phyloP scores from a whole-genome alignment of 2,329 filamentous ascomycete genomes.

The Phialophora expanda region DNA sequence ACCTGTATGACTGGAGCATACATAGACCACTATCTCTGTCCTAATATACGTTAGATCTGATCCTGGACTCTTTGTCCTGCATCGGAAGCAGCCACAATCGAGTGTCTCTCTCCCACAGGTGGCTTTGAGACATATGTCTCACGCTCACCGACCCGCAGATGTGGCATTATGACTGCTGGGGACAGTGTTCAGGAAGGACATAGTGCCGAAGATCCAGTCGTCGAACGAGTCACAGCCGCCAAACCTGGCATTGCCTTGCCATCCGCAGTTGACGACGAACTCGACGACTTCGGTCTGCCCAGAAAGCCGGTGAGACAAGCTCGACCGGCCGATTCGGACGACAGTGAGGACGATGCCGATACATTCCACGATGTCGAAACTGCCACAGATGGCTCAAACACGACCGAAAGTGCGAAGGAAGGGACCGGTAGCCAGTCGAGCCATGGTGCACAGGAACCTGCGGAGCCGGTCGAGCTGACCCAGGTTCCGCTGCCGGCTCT shows the following conservation, averaged over 20 bases:
- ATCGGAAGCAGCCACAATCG: conserved; percentile 10
- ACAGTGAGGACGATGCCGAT: conserved; percentile 49
- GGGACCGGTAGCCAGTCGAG: neutral
- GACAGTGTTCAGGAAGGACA: conserved; percentile 19
- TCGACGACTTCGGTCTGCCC: conserved; percentile 75
- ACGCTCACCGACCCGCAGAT: conserved; percentile 25
- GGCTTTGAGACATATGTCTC: conserved; percentile 32
- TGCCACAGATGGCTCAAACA: conserved; percentile 32
- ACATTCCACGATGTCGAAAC: conserved; percentile 47
- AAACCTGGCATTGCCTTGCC: neutral
- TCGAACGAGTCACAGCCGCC: neutral
- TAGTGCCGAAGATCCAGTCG: conserved; percentile 10
- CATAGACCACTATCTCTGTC: neutral
- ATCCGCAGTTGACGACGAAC: conserved; percentile 47
- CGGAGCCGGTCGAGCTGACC: neutral
- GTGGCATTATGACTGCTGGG: conserved; percentile 34
- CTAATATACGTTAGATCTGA: neutral
- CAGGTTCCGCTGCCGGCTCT: neutral
- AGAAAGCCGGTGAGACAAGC: conserved; percentile 49
- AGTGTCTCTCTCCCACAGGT: conserved; percentile 15
- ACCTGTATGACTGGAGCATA: neutral
- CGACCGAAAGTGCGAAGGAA: conserved; percentile 26
- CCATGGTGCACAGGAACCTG: conserved; percentile 1
- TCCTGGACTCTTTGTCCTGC: conserved; percentile 12
- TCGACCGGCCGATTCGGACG: conserved; percentile 34